Evolutionary conservation across 208 protist genomes (phyloP), one percentile per base, ranked within the genome.

Genomic region (Leishmania guyanensis): DNA sequence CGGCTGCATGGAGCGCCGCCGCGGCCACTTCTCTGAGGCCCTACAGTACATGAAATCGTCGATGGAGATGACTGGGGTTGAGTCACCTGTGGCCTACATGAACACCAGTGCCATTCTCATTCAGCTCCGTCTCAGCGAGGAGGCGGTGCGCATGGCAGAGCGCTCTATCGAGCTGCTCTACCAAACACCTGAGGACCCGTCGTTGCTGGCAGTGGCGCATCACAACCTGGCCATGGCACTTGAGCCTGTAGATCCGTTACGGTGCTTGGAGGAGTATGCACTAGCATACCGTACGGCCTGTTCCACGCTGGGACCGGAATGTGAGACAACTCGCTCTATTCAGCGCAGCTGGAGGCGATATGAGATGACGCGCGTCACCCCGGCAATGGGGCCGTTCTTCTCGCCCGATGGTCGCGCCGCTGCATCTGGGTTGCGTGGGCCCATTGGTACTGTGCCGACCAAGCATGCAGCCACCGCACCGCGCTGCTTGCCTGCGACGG

Each of bases 211-310:
- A 50, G 91, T 97, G 26, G 95, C 95, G 14, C 92, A 97, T 75
- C 95, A 98, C 87, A 98, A 98, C 80, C 89, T 97, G 54, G 95
- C 94, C 78, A 97, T 97, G 94, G 93, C 95, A 12, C 88, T 97
- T 9, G 94, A 98, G 84, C 87, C 88, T 14, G 81, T 96, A 20
- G 91, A 96, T 77, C 75, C 88, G 39, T 58, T 71, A 17, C 89
- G 89, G 26, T 91, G 90, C 62, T 56, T 94, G n/a, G 86, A 94
- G 82, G 91, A 93, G 84, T 97, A 97, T 79, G 86, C 80, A n/a
- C 80, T 77, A n/a, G 91, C 94, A 8, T 88, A 93, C 79, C 80
- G 69, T 50, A 76, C 89, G 22, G 88, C 92, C 48, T 90, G 85
- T 70, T 53, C 65, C 22, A 81, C 84, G 4, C 75, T 95, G 22